Base-by-base conservation (phyloP, 2,329 filamentous ascomycete species). In the Hawksworthiomyces lignivorus region DNA sequence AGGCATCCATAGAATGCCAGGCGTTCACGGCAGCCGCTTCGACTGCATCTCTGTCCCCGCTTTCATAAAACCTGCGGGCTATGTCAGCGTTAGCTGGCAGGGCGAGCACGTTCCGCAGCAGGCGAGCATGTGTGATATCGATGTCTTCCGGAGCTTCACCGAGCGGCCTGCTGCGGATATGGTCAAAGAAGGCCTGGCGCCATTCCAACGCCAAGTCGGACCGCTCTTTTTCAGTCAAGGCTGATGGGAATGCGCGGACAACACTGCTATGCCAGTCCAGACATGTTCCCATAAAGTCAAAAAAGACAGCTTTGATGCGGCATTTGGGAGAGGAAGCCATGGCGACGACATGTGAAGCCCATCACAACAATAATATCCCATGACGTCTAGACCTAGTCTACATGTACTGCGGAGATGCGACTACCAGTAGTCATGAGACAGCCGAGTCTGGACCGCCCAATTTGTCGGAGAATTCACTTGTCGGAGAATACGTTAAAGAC, bases 271-370 rank as follows among this genome's bases (percentile, higher is more conserved):
- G 70, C 72, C 70, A 77, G 52, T 77, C 64, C 4, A 73, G 68
- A 47, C 71, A 76, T 19, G 72, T 77, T 20, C 73, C 72, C 71
- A 75, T 76, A 51, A 76, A 71, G 24, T 41, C 39, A 17, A 41
- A 24, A 14, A 41, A 41, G 31, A 41, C 31, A 24, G 31, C 69
- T 1, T 70, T 72, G 46, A 71, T 67, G 1, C 12, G 8, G 24
- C 8, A 12, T 26, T 26, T 26, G 8, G 24, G 12, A 12, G 24
- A 12, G 8, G 24, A 26, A 26, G 24, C 24, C 24, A 26, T 26
- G 24, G 24, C 24, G 24, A 12, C 24, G 24, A 8, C 8, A 26
- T 8, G 12, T 26, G 12, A 12, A 26, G 24, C 24, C 24, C 24
- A 8, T n/a, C n/a, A n/a, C n/a, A n/a, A n/a, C n/a, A n/a, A n/a